Evolutionary conservation across 1,284 basidiomycete species (phyloP).

Genomic region (Pseudozyma sp.): DNA sequence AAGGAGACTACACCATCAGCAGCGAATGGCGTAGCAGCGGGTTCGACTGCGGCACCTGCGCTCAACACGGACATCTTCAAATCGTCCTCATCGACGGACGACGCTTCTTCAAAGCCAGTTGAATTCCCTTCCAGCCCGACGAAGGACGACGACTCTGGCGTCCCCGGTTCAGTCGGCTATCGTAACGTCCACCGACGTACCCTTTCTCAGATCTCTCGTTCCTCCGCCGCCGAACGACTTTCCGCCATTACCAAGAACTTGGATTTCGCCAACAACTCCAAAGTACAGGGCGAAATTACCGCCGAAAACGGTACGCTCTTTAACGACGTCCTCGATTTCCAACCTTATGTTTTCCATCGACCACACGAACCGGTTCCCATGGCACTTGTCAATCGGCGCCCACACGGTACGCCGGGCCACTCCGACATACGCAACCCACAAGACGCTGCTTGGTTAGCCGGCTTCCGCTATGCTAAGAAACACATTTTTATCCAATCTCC

Average conservation of each 20-base stretch:
- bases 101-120: not conserved
- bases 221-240: slow-evolving; percentile 58
- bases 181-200: slow-evolving; percentile 52
- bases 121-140: not conserved
- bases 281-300: slow-evolving; percentile 63
- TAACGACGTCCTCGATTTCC: slow-evolving; percentile 62
- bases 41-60: slow-evolving; percentile 14
- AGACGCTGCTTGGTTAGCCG: slow-evolving; percentile 81
- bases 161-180: slow-evolving; percentile 57
- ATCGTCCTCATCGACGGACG: not conserved
- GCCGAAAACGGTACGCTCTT: slow-evolving; percentile 37
- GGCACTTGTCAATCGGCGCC: slow-evolving; percentile 78
- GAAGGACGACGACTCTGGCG: slow-evolving; percentile 25
- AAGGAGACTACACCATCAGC: not conserved
- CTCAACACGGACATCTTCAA: slow-evolving; percentile 19
- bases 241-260: slow-evolving; percentile 62
- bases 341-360: slow-evolving; percentile 59
- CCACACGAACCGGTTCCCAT: slow-evolving; percentile 76
- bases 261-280: slow-evolving; percentile 67
- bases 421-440: slow-evolving; percentile 77
- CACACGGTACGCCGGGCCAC: slow-evolving; percentile 75
- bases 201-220: slow-evolving; percentile 54
- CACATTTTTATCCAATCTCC: slow-evolving; percentile 78
- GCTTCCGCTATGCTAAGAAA: slow-evolving; percentile 76
- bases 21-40: not conserved